These are phyloP conservation scores for Musa itinerans DNA, from an alignment of 176 grass and related monocot genomes.

Conservation along the genomic window DNA sequence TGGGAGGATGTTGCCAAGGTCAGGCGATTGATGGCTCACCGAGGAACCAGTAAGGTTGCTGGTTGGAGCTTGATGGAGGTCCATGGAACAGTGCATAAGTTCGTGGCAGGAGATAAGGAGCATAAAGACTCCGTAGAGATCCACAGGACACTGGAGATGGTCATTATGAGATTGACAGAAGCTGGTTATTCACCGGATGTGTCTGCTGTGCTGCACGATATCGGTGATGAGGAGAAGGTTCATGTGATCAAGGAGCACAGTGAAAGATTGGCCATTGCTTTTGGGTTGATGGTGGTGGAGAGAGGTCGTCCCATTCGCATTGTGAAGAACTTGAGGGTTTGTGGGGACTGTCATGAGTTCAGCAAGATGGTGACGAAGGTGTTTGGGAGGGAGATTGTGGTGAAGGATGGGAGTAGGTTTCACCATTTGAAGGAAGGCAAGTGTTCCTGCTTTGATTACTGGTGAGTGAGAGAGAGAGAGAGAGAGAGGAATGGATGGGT, in stretches of 20 bases:
- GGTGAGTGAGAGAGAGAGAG: conserved; percentile 12
- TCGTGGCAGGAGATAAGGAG: conserved; percentile 53
- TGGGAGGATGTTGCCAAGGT: conserved; percentile 60
- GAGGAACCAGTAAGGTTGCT: conserved; percentile 51
- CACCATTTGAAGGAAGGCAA: conserved; percentile 63
- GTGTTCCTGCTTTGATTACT: conserved; percentile 67
- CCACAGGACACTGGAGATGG: conserved; percentile 48
- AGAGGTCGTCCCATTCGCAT: conserved; percentile 44
- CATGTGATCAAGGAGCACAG: conserved; percentile 60
- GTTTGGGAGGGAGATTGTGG: conserved; percentile 52
- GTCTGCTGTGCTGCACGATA: conserved; percentile 65
- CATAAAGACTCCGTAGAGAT: conserved; percentile 44
- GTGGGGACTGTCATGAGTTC: conserved; percentile 68
- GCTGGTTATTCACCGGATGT: conserved; percentile 58
- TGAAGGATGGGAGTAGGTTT: conserved; percentile 66
- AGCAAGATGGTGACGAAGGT: conserved; percentile 66
- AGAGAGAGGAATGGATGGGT: background rate
- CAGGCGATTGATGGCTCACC: conserved; percentile 44
- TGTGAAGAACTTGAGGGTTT: conserved; percentile 69
- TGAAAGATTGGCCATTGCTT: conserved; percentile 66
- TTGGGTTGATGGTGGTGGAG: conserved; percentile 44
- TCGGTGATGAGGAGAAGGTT: conserved; percentile 60
- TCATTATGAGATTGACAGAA: conserved; percentile 42
- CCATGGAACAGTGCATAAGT: conserved; percentile 47
- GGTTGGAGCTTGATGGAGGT: conserved; percentile 70